A percentile compares a stretch with the other conserved stretches of the same genome.
These are phyloP conservation scores for Hypoxylon rubiginosum DNA, from an alignment of 2,329 filamentous ascomycete species.

Conservation along the genomic window DNA sequence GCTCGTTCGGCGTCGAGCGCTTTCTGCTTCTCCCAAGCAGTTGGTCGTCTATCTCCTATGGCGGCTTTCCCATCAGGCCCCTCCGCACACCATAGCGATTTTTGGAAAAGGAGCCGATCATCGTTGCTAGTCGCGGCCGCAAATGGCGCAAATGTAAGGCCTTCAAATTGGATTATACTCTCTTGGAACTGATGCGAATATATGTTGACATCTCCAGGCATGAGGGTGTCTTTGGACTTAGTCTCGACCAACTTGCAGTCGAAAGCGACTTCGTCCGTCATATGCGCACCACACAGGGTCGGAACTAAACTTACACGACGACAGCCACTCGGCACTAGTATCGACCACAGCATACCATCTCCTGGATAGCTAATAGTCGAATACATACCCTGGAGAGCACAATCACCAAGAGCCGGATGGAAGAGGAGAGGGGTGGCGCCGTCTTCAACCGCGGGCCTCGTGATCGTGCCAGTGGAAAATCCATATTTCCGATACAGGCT, in stretches of 20 bases:
- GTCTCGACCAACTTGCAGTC: neutral
- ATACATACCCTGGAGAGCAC: slow-evolving; percentile 50
- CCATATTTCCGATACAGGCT: neutral
- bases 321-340: slow-evolving; percentile 38
- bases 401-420: slow-evolving; percentile 43
- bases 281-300: neutral
- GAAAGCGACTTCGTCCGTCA: neutral
- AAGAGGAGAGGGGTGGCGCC: neutral
- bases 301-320: neutral
- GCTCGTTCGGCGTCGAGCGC: neutral
- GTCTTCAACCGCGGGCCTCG: neutral
- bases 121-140: slow-evolving; percentile 7
- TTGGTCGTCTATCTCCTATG: neutral
- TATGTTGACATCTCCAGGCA: slow-evolving; percentile 22
- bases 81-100: slow-evolving; percentile 19
- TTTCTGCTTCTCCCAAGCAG: neutral
- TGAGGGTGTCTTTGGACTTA: neutral
- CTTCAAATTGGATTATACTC: slow-evolving; percentile 36
- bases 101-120: slow-evolving; percentile 28
- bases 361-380: slow-evolving; percentile 49
- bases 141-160: slow-evolving; percentile 23
- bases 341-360: slow-evolving; percentile 46
- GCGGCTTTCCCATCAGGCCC: slow-evolving; percentile 1
- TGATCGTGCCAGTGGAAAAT: neutral
- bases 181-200: neutral